Percentiles rank a stretch among this genome's conserved stretches.
These are phyloP conservation scores for Corniculantispora saksenae DNA, from an alignment of 2,329 filamentous ascomycete genomes.

Conservation along the genomic window DNA sequence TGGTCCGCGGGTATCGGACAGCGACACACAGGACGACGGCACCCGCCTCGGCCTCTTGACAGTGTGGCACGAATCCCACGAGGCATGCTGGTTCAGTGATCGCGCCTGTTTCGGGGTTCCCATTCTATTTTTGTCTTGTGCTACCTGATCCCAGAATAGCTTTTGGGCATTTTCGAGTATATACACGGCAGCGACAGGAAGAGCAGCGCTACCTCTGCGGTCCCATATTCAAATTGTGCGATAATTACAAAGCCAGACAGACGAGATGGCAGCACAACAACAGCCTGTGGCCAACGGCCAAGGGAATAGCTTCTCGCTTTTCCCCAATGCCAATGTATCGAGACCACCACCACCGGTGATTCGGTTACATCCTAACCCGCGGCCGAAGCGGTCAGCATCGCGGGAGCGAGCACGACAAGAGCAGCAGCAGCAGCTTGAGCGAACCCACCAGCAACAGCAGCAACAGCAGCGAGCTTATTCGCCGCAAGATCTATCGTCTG, in stretches of 20 bases:
- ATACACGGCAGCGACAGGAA: not conserved
- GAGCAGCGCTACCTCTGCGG: not conserved
- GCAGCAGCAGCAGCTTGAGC: constrained; percentile 24
- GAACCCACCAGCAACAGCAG: constrained; percentile 11
- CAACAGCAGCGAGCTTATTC: constrained; percentile 2
- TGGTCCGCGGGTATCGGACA: not conserved
- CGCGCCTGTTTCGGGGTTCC: not conserved
- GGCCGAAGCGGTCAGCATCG: constrained; percentile 39
- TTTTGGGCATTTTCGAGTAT: not conserved
- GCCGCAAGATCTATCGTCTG: constrained; percentile 19
- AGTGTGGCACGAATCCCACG: not conserved
- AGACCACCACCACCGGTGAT: constrained; percentile 37
- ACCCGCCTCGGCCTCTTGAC: not conserved
- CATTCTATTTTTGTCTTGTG: not conserved
- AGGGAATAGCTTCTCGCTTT: constrained; percentile 53
- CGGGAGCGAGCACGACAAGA: constrained; percentile 30
- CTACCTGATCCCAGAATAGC: not conserved
- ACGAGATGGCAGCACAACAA: constrained; percentile 40
- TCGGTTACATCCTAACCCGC: constrained; percentile 43
- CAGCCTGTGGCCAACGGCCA: constrained; percentile 26
- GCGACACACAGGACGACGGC: not conserved
- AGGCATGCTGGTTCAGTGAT: not conserved
- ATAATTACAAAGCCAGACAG: not conserved
- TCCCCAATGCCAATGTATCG: constrained; percentile 51
- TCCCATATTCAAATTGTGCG: not conserved